A percentile compares a stretch with the other conserved stretches of the same genome.
Evolutionary conservation across 2,329 filamentous ascomycete genomes (phyloP).

Genomic region (Ampelomyces quisqualis): DNA sequence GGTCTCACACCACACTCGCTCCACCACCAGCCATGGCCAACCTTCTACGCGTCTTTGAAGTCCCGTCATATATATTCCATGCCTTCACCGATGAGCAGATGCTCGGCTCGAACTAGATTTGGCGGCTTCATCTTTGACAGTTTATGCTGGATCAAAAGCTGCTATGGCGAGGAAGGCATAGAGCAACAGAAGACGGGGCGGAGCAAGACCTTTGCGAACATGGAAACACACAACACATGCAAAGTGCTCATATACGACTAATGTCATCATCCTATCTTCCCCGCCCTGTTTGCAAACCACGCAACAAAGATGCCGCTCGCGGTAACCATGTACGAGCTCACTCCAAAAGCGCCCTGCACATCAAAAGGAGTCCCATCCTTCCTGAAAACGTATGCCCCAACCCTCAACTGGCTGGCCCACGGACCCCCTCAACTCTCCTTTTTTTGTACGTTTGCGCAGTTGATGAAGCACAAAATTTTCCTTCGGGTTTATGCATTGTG

Average conservation of each 20-base stretch:
- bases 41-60: slow-evolving; percentile 1
- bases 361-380: slow-evolving; percentile 23
- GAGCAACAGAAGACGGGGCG: too few species aligned
- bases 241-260: not conserved
- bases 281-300: slow-evolving; percentile 1
- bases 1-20: slow-evolving; percentile 16
- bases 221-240: too few species aligned
- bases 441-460: slow-evolving; percentile 17
- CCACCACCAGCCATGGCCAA: slow-evolving; percentile 10
- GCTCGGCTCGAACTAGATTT: too few species aligned
- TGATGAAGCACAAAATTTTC: slow-evolving; percentile 17
- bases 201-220: too few species aligned
- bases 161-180: too few species aligned
- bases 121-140: too few species aligned
- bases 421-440: slow-evolving; percentile 10
- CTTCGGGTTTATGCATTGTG: slow-evolving; percentile 13
- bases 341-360: slow-evolving; percentile 23
- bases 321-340: slow-evolving; percentile 12
- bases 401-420: slow-evolving; percentile 16
- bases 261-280: not conserved
- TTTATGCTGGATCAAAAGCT: too few species aligned
- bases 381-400: slow-evolving; percentile 25
- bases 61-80: too few species aligned
- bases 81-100: not conserved
- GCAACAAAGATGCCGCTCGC: not conserved